These are phyloP conservation scores for Biscogniauxia sp. DNA, from an alignment of 2,329 filamentous ascomycete genomes.

Conservation along the genomic window DNA sequence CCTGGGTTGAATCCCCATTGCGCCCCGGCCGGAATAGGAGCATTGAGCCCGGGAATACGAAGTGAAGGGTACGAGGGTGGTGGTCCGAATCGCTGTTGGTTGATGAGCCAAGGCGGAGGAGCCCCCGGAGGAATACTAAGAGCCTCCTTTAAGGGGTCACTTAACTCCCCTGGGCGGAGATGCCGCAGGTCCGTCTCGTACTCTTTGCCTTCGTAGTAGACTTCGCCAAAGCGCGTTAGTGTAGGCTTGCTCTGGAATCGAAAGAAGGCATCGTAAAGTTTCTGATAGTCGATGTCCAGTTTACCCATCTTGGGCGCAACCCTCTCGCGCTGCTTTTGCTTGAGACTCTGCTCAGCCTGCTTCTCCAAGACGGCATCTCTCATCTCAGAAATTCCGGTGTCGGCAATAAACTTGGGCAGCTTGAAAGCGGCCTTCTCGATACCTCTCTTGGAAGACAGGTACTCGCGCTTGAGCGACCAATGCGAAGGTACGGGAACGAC, in stretches of 20 bases:
- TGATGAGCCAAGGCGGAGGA: slow-evolving; percentile 95
- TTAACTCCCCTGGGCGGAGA: slow-evolving; percentile 84
- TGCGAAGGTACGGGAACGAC: slow-evolving; percentile 91
- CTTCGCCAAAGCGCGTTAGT: slow-evolving; percentile 90
- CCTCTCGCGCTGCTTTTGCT: slow-evolving; percentile 92
- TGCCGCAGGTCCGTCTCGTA: slow-evolving; percentile 93
- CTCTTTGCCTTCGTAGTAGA: slow-evolving; percentile 99
- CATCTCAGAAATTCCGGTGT: slow-evolving; percentile 98
- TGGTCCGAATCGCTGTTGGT: slow-evolving; percentile 90
- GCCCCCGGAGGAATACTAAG: slow-evolving; percentile 90
- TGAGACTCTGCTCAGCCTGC: slow-evolving; percentile 85
- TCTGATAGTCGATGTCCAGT: slow-evolving; percentile 97
- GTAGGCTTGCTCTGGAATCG: slow-evolving; percentile 95
- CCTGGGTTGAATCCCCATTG: slow-evolving; percentile 95
- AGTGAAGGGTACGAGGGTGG: slow-evolving; percentile 94
- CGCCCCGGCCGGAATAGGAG: slow-evolving; percentile 83
- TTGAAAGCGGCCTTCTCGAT: slow-evolving; percentile 94
- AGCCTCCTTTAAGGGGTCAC: slow-evolving; percentile 85
- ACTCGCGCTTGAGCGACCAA: slow-evolving; percentile 96
- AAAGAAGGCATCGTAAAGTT: slow-evolving; percentile 98
- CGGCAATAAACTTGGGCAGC: slow-evolving; percentile 92
- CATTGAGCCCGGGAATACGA: slow-evolving; percentile 91
- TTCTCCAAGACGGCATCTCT: slow-evolving; percentile 94
- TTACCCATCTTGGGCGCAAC: slow-evolving; percentile 96
- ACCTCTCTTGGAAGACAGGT: slow-evolving; percentile 92